Conservation (phyloP, 2,329 filamentous ascomycete genomes). For the Penicillium sp. region DNA sequence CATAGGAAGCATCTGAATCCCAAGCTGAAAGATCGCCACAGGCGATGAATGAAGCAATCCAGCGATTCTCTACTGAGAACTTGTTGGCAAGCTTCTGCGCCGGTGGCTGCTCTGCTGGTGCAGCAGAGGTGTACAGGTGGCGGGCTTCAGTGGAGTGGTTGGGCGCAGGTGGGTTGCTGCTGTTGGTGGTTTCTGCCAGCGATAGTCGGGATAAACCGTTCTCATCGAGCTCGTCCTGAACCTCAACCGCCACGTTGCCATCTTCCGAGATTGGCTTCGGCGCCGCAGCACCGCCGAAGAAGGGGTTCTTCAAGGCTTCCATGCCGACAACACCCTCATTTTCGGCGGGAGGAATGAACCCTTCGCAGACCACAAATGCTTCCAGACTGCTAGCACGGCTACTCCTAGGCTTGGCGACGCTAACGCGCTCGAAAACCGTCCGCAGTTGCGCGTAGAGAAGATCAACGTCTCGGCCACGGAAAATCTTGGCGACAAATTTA, state of each 20-base stretch:
- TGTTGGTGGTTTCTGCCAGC: constrained; percentile 3
- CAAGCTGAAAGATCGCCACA: constrained; percentile 93
- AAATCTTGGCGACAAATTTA: constrained; percentile 98
- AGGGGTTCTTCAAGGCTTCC: constrained; percentile 37
- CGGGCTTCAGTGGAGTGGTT: constrained; percentile 26
- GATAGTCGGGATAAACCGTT: constrained; percentile 17
- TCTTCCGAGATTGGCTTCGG: constrained; percentile 29
- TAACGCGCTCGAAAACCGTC: constrained; percentile 80
- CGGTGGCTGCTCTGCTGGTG: constrained; percentile 14
- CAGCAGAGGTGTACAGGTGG: constrained; percentile 43
- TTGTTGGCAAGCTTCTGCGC: constrained; percentile 24
- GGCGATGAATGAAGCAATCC: constrained; percentile 96
- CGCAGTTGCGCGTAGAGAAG: constrained; percentile 90
- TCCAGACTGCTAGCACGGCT: constrained; percentile 96
- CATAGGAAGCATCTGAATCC: constrained; percentile 93
- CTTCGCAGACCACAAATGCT: constrained; percentile 92
- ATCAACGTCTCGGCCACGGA: constrained; percentile 91
- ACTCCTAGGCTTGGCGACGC: constrained; percentile 89
- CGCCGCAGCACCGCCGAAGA: constrained; percentile 40
- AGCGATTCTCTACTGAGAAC: constrained; percentile 55
- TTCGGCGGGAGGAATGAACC: constrained; percentile 68
- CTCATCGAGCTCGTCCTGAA: constrained; percentile 45
- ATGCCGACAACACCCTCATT: constrained; percentile 50
- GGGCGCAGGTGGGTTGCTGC: constrained; percentile 6
- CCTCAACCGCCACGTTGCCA: constrained; percentile 36